Conservation (phyloP, 208 protist species). For the Trypanosoma melophagium region DNA sequence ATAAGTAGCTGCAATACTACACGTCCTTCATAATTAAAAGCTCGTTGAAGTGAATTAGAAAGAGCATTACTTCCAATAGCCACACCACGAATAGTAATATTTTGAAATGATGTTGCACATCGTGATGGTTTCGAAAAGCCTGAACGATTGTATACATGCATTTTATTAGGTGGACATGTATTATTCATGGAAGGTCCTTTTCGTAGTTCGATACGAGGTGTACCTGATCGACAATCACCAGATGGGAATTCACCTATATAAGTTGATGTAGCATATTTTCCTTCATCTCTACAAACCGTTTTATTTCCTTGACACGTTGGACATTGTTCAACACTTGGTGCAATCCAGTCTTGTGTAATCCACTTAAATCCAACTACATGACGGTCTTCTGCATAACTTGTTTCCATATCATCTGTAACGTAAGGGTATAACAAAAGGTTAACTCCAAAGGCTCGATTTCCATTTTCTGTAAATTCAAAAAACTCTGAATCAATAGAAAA, state of each 20-base stretch:
- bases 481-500: constrained; percentile 74
- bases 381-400: constrained; percentile 64
- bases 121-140: constrained; percentile 64
- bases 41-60: constrained; percentile 34
- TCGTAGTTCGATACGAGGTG: constrained; percentile 50
- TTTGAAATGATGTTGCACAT: constrained; percentile 72
- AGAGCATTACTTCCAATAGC: constrained; percentile 59
- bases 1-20: constrained; percentile 66
- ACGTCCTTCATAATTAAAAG: constrained; percentile 63
- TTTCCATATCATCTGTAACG: constrained; percentile 52
- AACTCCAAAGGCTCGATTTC: constrained; percentile 74
- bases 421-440: constrained; percentile 78
- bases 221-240: constrained; percentile 56
- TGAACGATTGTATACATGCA: constrained; percentile 64
- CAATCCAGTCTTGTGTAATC: constrained; percentile 58
- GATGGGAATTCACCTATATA: constrained; percentile 62
- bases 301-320: constrained; percentile 68
- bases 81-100: constrained; percentile 79
- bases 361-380: constrained; percentile 83
- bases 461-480: constrained; percentile 63
- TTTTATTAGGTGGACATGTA: constrained; percentile 43
- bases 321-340: constrained; percentile 50
- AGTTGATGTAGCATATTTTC: constrained; percentile 31
- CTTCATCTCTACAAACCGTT: constrained; percentile 34
- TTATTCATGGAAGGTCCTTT: constrained; percentile 67